Conservation (phyloP, 129 eudicot genomes). For the Tagetes patula region DNA sequence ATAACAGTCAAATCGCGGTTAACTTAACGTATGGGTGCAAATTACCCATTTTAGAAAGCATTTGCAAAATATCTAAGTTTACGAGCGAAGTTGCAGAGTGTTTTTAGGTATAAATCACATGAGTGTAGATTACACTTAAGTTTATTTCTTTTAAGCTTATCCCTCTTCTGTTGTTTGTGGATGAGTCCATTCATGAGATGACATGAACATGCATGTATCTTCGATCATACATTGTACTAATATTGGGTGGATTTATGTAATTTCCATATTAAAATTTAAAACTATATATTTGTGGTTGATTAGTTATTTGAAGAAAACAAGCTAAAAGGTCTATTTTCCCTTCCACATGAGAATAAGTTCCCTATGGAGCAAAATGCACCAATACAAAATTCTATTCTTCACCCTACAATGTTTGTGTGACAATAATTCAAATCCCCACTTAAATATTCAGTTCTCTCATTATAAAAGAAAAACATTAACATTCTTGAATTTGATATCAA, state of each 20-base stretch:
- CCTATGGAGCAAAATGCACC: slow-evolving; percentile 41
- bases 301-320: slow-evolving; percentile 19
- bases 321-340: slow-evolving; percentile 8
- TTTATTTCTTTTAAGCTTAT: not conserved
- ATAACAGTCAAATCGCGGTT: too few species aligned
- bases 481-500: not conserved
- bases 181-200: slow-evolving; percentile 24
- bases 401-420: slow-evolving; percentile 39
- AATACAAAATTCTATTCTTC: slow-evolving; percentile 40
- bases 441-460: slow-evolving; percentile 34
- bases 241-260: slow-evolving; percentile 44
- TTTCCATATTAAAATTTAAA: slow-evolving; percentile 26
- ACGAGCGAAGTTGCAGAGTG: too few species aligned
- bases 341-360: slow-evolving; percentile 49
- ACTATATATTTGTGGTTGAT: slow-evolving; percentile 31
- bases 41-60: too few species aligned
- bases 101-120: too few species aligned
- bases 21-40: too few species aligned
- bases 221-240: slow-evolving; percentile 29
- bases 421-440: slow-evolving; percentile 54
- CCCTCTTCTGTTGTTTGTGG: slow-evolving; percentile 31
- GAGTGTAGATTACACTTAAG: too few species aligned
- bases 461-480: not conserved
- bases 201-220: slow-evolving; percentile 33
- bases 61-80: too few species aligned